phyloP scores from a whole-genome alignment of 1,139 yeast species.

The Candida mesenterica region DNA sequence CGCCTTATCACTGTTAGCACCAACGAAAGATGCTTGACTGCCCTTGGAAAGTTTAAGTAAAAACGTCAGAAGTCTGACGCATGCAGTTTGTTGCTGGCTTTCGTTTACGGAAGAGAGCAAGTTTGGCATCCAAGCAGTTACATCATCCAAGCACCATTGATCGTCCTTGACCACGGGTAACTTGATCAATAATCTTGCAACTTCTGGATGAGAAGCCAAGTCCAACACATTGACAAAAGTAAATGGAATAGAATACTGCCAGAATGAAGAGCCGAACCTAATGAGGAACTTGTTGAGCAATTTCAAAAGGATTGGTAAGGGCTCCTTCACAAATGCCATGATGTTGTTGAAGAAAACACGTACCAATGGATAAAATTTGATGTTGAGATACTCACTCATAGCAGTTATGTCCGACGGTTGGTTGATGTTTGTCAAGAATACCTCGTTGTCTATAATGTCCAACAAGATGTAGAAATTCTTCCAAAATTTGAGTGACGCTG shows the following conservation, averaged over 20 bases:
- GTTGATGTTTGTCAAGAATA: slow-evolving; percentile 39
- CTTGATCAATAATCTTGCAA: slow-evolving; percentile 19
- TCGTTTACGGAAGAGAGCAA: slow-evolving; percentile 35
- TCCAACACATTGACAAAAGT: slow-evolving; percentile 54
- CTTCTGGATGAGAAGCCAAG: slow-evolving; percentile 44
- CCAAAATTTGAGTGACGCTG: slow-evolving; percentile 54
- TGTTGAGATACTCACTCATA: slow-evolving; percentile 35
- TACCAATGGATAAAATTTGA: slow-evolving; percentile 45
- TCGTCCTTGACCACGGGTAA: slow-evolving; percentile 1
- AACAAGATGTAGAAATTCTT: slow-evolving; percentile 41
- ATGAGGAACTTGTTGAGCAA: slow-evolving; percentile 43
- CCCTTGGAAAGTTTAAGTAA: slow-evolving; percentile 25
- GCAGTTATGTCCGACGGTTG: slow-evolving; percentile 45
- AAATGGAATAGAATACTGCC: slow-evolving; percentile 52
- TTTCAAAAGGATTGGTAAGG: slow-evolving; percentile 54
- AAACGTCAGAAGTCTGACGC: slow-evolving; percentile 38
- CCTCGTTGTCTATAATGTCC: slow-evolving; percentile 35
- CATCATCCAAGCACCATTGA: slow-evolving; percentile 24
- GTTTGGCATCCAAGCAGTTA: slow-evolving; percentile 42
- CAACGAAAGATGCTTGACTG: not conserved
- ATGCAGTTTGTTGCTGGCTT: slow-evolving; percentile 41
- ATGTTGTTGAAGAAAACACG: slow-evolving; percentile 49
- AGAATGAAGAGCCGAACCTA: slow-evolving; percentile 42
- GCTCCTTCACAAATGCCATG: slow-evolving; percentile 48
- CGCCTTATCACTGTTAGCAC: not conserved